Percentiles rank a stretch among this genome's conserved stretches.
These are phyloP conservation scores for Entelexis paramagnoliae DNA, from an alignment of 1,139 yeast species.

Conservation along the genomic window DNA sequence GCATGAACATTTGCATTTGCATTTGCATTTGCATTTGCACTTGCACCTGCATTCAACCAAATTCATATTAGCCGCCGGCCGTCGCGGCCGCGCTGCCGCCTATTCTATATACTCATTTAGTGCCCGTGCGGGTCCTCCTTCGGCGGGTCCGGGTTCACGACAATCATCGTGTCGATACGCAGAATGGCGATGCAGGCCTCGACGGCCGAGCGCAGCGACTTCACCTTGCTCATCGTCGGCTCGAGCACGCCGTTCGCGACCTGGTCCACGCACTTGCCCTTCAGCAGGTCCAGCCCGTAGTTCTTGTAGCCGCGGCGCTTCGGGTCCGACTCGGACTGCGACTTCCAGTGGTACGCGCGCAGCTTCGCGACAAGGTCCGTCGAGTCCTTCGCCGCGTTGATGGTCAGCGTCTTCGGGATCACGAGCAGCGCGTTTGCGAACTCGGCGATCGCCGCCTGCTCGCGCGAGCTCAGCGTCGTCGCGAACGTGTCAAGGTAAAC, in stretches of 20 bases:
- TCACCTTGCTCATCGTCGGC: constrained; percentile 87
- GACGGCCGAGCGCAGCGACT: constrained; percentile 85
- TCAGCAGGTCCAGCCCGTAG: constrained; percentile 84
- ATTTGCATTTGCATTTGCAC: no score
- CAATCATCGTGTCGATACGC: constrained; percentile 96
- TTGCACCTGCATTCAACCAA: no score
- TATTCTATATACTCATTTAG: constrained; percentile 9
- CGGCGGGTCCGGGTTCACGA: constrained; percentile 91
- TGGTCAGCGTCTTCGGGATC: constrained; percentile 94
- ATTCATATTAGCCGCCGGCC: background rate
- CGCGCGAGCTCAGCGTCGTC: constrained; percentile 94
- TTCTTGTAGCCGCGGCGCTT: constrained; percentile 79
- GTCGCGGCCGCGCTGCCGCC: background rate
- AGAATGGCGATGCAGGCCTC: constrained; percentile 97
- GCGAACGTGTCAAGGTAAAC: constrained; percentile 95
- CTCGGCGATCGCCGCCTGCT: constrained; percentile 95
- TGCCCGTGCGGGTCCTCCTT: constrained; percentile 55
- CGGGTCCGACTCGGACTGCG: constrained; percentile 70
- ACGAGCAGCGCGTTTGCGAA: constrained; percentile 83
- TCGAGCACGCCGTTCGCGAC: constrained; percentile 79
- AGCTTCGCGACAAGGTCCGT: constrained; percentile 89
- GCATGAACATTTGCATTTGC: no score
- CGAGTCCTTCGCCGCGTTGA: constrained; percentile 95
- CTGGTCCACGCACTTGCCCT: constrained; percentile 87
- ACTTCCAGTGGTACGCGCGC: constrained; percentile 92